Evolutionary conservation across 2,329 filamentous ascomycete genomes (phyloP), one percentile per base, ranked within the genome.

Genomic region (Niveomyces coronatus): DNA sequence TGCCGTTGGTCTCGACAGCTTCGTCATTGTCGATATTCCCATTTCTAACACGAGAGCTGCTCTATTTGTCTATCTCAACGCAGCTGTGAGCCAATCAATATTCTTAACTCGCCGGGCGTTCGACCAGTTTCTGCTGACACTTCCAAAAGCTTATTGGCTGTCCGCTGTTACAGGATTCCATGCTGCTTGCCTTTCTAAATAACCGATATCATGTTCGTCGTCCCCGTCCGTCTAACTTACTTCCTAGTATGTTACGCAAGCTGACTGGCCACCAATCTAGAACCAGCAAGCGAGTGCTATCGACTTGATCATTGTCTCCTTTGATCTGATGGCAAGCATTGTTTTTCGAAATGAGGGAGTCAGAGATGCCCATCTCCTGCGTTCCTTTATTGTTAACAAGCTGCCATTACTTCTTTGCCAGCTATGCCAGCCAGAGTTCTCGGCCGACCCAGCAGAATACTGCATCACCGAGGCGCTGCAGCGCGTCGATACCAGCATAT

Each of bases 261-360:
- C n/a, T n/a, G n/a, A n/a, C n/a, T n/a, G n/a, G n/a, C n/a, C n/a
- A n/a, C n/a, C n/a, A n/a, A n/a, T n/a, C n/a, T n/a, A 82, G 27
- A 83, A 94, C 50, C 71, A 83, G 29, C 82, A 89, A 56, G 71
- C 75, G 10, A 78, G 86, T 31, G 77, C 84, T 0, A 76, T 86
- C 38, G 87, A 95, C 50, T 68, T 96, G 2, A 82, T 96, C 29
- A 73, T 89, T 9, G 85, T 87, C 2, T 80, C 87, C 0, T 96
- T 98, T 52, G 88, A 96, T 50, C 73, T 93, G 5, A 67, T 98
- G 13, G 84, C 87, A 24, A 94, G 94, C 51, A 82, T 83, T 5
- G 83, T 89, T 45, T 85, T 91, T 48, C 76, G 70, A 5, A 71
- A 68, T 30, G 71, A 76, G 44, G 66, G 65, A 1, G 62, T 62